Conservation (phyloP, 2,329 filamentous ascomycete species). For the Fusarium bactridioides region DNA sequence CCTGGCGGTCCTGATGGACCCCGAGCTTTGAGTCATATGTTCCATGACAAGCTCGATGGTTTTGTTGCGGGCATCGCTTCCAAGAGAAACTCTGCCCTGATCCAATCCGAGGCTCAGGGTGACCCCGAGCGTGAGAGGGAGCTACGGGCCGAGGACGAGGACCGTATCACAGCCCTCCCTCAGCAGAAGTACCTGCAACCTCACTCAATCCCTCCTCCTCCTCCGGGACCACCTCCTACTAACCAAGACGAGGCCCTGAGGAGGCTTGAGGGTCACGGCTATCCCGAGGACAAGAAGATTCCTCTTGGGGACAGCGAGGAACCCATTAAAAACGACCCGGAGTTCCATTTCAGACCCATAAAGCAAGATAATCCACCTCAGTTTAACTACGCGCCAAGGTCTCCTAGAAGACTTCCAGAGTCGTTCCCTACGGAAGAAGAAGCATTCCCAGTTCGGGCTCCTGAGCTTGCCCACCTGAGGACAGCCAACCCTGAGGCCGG, state of each 20-base stretch:
- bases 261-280: conserved; percentile 58
- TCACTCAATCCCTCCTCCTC: conserved; percentile 48
- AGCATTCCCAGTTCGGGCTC: conserved; percentile 50
- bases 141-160: conserved; percentile 82
- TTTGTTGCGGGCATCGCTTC: conserved; percentile 87
- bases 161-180: conserved; percentile 83
- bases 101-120: conserved; percentile 81
- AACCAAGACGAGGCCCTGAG: conserved; percentile 57
- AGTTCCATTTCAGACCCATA: conserved; percentile 67
- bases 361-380: conserved; percentile 61
- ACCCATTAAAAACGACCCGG: conserved; percentile 40
- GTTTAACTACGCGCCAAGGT: conserved; percentile 65
- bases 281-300: conserved; percentile 54
- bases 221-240: conserved; percentile 42
- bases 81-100: conserved; percentile 85
- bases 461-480: conserved; percentile 67
- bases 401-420: conserved; percentile 48
- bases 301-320: conserved; percentile 38
- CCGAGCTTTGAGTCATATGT: conserved; percentile 74
- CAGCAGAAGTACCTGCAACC: conserved; percentile 70
- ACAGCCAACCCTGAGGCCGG: conserved; percentile 48
- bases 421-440: conserved; percentile 32
- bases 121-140: conserved; percentile 82
- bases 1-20: conserved; percentile 37
- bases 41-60: conserved; percentile 87